Conservation (phyloP, 805 yeast genomes). For the Cephaloascus fragrans region DNA sequence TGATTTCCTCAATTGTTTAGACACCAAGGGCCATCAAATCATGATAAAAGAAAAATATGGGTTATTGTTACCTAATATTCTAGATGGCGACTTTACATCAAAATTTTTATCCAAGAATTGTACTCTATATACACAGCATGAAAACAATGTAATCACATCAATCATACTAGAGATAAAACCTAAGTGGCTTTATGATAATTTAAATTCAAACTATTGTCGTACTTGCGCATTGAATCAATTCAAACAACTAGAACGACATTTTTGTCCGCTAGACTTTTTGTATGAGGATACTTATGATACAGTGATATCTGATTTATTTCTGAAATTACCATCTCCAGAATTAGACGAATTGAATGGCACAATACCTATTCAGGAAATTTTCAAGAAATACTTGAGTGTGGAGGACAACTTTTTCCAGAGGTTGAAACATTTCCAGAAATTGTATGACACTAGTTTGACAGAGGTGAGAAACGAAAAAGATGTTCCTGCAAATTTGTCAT, state of each 20-base stretch:
- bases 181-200: conserved; percentile 46
- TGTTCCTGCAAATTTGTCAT: conserved; percentile 26
- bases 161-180: conserved; percentile 46
- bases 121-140: conserved; percentile 12
- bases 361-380: conserved; percentile 16
- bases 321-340: conserved; percentile 3
- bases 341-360: conserved; percentile 8
- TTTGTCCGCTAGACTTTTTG: conserved; percentile 38
- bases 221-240: conserved; percentile 43
- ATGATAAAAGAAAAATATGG: conserved; percentile 32
- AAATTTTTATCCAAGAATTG: conserved; percentile 23
- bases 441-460: conserved; percentile 12
- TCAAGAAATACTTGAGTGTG: conserved; percentile 13
- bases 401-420: conserved; percentile 22
- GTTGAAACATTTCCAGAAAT: conserved; percentile 22
- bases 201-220: conserved; percentile 35
- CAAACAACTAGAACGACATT: conserved; percentile 21
- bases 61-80: conserved; percentile 29
- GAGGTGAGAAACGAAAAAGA: conserved; percentile 18
- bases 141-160: conserved; percentile 10
- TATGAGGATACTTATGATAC: conserved; percentile 18
- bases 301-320: conserved; percentile 18
- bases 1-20: conserved; percentile 18
- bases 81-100: conserved; percentile 19
- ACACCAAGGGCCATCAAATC: conserved; percentile 15